phyloP scores from a whole-genome alignment of 2,329 filamentous ascomycete genomes.

The Phialocephala subalpina region DNA sequence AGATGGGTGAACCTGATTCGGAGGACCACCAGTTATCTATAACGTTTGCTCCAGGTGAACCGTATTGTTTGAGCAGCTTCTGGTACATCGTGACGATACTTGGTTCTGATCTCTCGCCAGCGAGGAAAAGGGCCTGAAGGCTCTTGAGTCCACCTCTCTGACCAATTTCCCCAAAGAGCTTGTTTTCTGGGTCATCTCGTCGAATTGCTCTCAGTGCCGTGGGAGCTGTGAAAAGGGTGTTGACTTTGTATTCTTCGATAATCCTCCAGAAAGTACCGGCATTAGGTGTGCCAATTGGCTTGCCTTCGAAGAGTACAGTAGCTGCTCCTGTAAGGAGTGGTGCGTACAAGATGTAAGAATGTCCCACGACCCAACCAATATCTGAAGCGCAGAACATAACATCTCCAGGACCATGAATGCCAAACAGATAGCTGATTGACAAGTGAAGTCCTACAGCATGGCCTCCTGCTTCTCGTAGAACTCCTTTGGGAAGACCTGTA shows the following conservation, averaged over 20 bases:
- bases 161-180: constrained; percentile 68
- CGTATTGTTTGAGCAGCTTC: constrained; percentile 71
- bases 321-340: constrained; percentile 86
- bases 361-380: constrained; percentile 91
- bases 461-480: constrained; percentile 82
- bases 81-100: constrained; percentile 86
- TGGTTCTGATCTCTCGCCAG: constrained; percentile 89
- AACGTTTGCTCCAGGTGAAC: constrained; percentile 66
- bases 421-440: constrained; percentile 84
- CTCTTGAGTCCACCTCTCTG: constrained; percentile 73
- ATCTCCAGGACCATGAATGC: constrained; percentile 83
- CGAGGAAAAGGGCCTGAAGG: constrained; percentile 81
- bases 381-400: constrained; percentile 78
- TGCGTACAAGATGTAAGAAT: constrained; percentile 89
- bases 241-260: constrained; percentile 85
- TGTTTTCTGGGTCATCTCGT: constrained; percentile 82
- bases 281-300: constrained; percentile 88
- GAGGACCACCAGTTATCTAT: constrained; percentile 81
- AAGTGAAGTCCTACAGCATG: constrained; percentile 87
- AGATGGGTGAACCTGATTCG: constrained; percentile 74
- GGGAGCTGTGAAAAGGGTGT: constrained; percentile 84
- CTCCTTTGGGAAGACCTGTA: constrained; percentile 84
- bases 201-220: constrained; percentile 88
- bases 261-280: constrained; percentile 90
- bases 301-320: constrained; percentile 92